phyloP scores from a whole-genome alignment of 2,329 filamentous ascomycete genomes.

The Onygenales sp. region DNA sequence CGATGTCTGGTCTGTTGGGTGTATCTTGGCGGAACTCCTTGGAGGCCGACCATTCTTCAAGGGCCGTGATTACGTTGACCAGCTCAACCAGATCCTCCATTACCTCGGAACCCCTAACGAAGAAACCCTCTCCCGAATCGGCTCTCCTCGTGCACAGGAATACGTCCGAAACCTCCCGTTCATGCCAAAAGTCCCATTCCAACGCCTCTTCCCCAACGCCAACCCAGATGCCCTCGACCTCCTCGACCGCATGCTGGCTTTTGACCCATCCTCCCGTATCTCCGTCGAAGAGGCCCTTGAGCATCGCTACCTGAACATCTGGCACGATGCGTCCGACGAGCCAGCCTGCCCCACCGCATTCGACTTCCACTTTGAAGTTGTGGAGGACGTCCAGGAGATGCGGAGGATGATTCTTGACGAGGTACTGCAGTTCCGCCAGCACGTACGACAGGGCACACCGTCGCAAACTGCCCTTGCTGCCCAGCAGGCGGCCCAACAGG shows the following conservation, averaged over 20 bases:
- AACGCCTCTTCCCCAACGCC: conserved; percentile 78
- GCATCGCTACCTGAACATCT: conserved; percentile 93
- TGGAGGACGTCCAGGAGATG: conserved; percentile 92
- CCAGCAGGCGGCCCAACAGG: conserved; percentile 32
- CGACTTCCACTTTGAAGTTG: conserved; percentile 97
- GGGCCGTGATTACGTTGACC: conserved; percentile 96
- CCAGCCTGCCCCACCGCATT: conserved; percentile 88
- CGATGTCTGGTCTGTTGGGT: conserved; percentile 98
- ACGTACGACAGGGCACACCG: conserved; percentile 44
- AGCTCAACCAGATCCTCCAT: conserved; percentile 97
- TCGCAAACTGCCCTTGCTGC: conserved; percentile 26
- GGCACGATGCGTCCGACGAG: conserved; percentile 96
- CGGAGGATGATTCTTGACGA: conserved; percentile 96
- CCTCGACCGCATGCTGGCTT: conserved; percentile 93
- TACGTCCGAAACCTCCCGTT: conserved; percentile 93
- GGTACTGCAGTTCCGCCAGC: conserved; percentile 71
- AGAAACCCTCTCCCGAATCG: conserved; percentile 86
- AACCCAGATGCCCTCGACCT: conserved; percentile 94
- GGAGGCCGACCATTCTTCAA: conserved; percentile 98
- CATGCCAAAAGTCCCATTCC: conserved; percentile 91
- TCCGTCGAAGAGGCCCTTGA: conserved; percentile 91
- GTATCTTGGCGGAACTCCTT: conserved; percentile 90
- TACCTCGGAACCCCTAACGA: conserved; percentile 95
- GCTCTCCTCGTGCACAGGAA: conserved; percentile 90
- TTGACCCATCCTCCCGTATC: conserved; percentile 88